Evolutionary conservation across 352 stramenopile genomes (phyloP).

Genomic region (Blastocystis sp.): DNA sequence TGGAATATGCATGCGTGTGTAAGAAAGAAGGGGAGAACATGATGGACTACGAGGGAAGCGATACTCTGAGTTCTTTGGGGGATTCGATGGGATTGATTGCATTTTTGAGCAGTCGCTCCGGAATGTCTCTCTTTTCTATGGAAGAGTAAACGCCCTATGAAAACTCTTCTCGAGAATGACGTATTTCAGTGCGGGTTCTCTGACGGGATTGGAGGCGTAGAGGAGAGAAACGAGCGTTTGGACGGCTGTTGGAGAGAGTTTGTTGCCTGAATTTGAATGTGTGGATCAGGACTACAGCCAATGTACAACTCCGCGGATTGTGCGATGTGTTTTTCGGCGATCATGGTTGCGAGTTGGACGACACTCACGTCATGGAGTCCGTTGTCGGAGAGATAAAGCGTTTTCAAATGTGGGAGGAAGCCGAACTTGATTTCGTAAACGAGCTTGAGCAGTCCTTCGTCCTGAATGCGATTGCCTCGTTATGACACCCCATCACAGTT

Average conservation of each 20-base stretch:
- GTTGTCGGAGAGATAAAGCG: constrained; percentile 41
- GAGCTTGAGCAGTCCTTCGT: constrained; percentile 42
- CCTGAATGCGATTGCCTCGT: not conserved
- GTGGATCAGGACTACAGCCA: not conserved
- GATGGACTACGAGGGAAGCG: too few relatives aligned
- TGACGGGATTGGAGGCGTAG: not conserved
- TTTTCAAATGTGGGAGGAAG: constrained; percentile 32
- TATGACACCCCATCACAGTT: not conserved
- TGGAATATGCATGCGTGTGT: too few relatives aligned
- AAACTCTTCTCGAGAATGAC: constrained; percentile 50
- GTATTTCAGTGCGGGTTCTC: constrained; percentile 17
- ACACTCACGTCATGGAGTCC: constrained; percentile 25
- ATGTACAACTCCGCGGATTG: constrained; percentile 6
- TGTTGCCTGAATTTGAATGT: not conserved
- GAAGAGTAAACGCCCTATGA: not conserved
- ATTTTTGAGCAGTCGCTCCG: not conserved
- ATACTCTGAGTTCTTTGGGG: too few relatives aligned
- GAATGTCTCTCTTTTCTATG: constrained; percentile 23
- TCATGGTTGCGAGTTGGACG: not conserved
- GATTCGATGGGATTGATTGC: not conserved
- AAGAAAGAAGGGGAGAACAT: too few relatives aligned
- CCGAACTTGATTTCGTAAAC: constrained; percentile 14
- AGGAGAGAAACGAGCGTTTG: constrained; percentile 32
- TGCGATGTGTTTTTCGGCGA: not conserved
- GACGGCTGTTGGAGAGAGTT: not conserved